These are phyloP conservation scores for Polysphondylium violaceum DNA, from an alignment of 78 protist species.

Conservation along the genomic window DNA sequence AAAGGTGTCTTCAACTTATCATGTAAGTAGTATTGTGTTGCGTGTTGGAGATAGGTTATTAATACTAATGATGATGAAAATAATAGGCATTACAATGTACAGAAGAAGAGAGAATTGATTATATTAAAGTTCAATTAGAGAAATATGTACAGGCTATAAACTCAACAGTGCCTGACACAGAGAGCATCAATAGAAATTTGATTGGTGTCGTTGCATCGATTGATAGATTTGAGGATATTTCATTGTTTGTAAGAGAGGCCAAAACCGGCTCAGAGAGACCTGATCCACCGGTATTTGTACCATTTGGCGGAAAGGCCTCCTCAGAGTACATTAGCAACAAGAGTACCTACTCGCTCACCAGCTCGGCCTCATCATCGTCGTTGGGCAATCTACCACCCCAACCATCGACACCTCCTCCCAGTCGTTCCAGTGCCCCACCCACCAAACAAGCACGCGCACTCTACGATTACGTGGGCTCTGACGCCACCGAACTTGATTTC, in stretches of 20 bases:
- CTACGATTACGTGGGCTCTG: constrained; percentile 68
- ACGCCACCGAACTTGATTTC: constrained; percentile 67
- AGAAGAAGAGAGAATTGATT: constrained; percentile 72
- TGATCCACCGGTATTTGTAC: constrained; percentile 36
- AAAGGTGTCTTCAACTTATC: constrained; percentile 9
- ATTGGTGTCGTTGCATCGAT: background rate
- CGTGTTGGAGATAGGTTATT: background rate
- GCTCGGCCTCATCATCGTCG: background rate
- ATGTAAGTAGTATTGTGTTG: background rate
- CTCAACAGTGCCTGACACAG: constrained; percentile 16
- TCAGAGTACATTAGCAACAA: constrained; percentile 3
- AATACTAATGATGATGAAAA: background rate
- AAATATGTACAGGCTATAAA: constrained; percentile 34
- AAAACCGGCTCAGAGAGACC: constrained; percentile 70
- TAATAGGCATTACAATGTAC: constrained; percentile 24
- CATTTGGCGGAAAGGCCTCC: constrained; percentile 55
- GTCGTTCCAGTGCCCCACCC: background rate
- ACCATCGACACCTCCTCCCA: background rate
- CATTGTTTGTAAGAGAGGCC: constrained; percentile 34
- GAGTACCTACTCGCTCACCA: background rate
- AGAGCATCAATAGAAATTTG: constrained; percentile 17
- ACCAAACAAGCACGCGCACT: constrained; percentile 26
- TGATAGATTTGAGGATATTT: constrained; percentile 59
- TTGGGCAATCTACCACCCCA: background rate
- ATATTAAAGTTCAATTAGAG: constrained; percentile 58